Base-by-base conservation (phyloP, 1,284 basidiomycete genomes). In the Papiliotrema nemorosa region DNA sequence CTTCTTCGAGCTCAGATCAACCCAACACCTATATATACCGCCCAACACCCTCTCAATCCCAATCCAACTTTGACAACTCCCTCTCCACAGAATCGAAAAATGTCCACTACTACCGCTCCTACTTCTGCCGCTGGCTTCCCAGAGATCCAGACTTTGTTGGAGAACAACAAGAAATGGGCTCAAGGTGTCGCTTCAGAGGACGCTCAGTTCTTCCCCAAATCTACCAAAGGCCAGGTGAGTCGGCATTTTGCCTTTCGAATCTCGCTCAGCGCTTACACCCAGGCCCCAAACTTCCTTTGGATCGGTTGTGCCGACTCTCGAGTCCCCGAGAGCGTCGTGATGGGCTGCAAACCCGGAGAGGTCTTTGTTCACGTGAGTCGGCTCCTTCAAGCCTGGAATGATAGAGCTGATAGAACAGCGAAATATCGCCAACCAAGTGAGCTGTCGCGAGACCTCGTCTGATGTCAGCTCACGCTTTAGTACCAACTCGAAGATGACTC, bases 401-500 rank as follows among this genome's bases (percentile, higher is more conserved):
- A 24, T 12, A 14, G 44, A 18, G 51, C 52, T 57, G 33, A 50
- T 22, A 3, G 14, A 22, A n/a, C 46, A 65, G 63, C 74, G 83
- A 31, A 84, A 84, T 69, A 79, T 84, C 47, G 83, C 82, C 37
- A 84, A 84, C 80, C 82, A 59, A 53, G 79, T 72, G 26, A 36
- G 51, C 26, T 27, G 34, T 6, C 5, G 9, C 12, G 24, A 2
- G n/a, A 4, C 9, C 9, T 18, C 3, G 22, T 22, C 5, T 20
- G 18, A 20, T 4, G n/a, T 38, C 24, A 37, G 44, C 54, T 53
- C 18, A 33, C 37, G 18, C n/a, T n/a, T 7, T 86, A 92, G 78
- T 84, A 92, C 76, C 85, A 85, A 59, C 76, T 79, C 1, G 76
- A 85, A 54, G 93, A 97, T 72, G 82, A 84, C 63, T 90, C 83